A percentile compares a stretch with the other conserved stretches of the same genome.
Conservation (phyloP, 2,329 filamentous ascomycete species). For the Fusarium albosuccineum region DNA sequence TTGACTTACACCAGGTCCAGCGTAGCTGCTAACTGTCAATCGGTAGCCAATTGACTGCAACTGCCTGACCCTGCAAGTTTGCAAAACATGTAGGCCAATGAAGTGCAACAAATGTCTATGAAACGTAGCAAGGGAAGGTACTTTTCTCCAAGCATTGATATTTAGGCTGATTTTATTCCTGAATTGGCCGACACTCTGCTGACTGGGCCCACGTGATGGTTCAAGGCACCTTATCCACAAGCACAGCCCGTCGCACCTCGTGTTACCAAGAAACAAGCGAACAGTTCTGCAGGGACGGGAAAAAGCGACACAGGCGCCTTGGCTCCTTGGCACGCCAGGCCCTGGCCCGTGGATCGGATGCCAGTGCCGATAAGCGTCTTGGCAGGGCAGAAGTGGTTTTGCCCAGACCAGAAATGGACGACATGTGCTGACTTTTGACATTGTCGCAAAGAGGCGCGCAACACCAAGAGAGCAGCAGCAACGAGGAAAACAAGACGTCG, state of each 20-base stretch:
- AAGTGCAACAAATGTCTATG: no score
- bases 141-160: no score
- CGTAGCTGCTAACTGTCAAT: no score
- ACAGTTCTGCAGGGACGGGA: conserved; percentile 27
- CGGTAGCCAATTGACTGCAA: no score
- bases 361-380: conserved; percentile 45
- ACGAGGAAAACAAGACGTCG: neutral
- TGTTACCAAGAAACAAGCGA: conserved; percentile 23
- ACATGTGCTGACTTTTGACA: conserved; percentile 20
- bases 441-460: neutral
- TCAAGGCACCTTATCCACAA: conserved; percentile 11
- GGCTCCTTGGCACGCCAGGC: conserved; percentile 41
- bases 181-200: no score
- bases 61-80: no score
- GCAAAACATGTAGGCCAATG: no score
- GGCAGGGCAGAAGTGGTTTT: conserved; percentile 35
- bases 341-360: conserved; percentile 43
- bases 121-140: no score
- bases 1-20: no score
- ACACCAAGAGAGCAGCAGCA: neutral
- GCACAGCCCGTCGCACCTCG: neutral
- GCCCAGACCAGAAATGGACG: conserved; percentile 11
- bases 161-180: no score
- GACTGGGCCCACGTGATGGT: no score
- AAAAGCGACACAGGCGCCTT: conserved; percentile 27